phyloP scores from a whole-genome alignment of 2,329 filamentous ascomycete genomes.

The Fusarium sp. region DNA sequence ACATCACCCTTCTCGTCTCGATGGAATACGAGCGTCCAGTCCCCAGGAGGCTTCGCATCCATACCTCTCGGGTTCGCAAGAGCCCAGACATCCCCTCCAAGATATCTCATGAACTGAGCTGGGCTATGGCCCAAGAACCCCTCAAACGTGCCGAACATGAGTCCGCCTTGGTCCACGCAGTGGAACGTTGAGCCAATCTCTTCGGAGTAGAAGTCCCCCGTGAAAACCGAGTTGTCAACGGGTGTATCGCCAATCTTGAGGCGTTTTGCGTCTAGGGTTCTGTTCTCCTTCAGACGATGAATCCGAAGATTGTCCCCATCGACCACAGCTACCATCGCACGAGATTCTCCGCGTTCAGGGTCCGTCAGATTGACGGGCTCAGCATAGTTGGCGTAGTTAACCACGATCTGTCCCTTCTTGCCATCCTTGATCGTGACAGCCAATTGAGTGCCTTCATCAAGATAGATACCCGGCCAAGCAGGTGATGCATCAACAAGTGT shows the following conservation, averaged over 20 bases:
- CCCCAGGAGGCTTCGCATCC: conserved; percentile 29
- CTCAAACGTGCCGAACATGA: conserved; percentile 27
- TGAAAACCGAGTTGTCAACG: not conserved
- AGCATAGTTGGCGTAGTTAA: conserved; percentile 24
- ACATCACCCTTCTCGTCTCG: not conserved
- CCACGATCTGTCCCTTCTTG: conserved; percentile 5
- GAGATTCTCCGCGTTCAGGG: conserved; percentile 7
- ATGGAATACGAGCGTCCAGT: conserved; percentile 25
- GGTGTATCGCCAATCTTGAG: not conserved
- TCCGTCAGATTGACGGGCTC: conserved; percentile 23
- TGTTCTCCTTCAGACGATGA: conserved; percentile 24
- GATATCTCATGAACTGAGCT: conserved; percentile 22
- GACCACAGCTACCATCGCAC: conserved; percentile 9
- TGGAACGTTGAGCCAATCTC: conserved; percentile 25
- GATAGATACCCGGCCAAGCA: conserved; percentile 17
- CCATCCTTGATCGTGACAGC: conserved; percentile 13
- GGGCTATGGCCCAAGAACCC: conserved; percentile 22
- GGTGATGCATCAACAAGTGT: not conserved
- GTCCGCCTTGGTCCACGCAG: conserved; percentile 17
- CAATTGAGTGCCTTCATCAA: conserved; percentile 22
- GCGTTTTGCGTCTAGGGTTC: conserved; percentile 7
- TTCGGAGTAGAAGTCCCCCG: conserved; percentile 20
- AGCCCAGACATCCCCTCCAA: conserved; percentile 17
- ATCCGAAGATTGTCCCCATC: conserved; percentile 9
- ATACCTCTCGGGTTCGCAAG: conserved; percentile 25